Base-by-base conservation (phyloP, 2,329 filamentous ascomycete species). In the Botrytis fragariae region DNA sequence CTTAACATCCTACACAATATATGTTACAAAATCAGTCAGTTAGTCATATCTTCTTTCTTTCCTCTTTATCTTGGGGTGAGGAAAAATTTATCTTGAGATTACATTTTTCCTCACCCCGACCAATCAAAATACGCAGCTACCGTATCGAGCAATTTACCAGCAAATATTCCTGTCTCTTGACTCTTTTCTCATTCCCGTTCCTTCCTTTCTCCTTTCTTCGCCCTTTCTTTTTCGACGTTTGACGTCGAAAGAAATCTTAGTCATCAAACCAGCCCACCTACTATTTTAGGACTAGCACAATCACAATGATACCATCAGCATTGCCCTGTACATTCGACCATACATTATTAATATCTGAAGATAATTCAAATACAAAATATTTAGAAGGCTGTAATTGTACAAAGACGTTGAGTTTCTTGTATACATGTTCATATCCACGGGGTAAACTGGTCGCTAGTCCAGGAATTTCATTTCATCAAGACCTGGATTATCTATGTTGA, bases 41-140 rank as follows among this genome's bases (percentile, higher is more conserved):
- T 10, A 25, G 22, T 6, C 22, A 39, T 2, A 39, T 10, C 22
- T 22, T 39, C 25, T 25, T 22, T 25, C 25, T 39, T 39, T 29
- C 1, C n/a, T 6, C 51, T 57, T 18, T 8, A 29, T 29, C n/a
- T 14, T 18, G 6, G n/a, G n/a, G n/a, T n/a, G n/a, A n/a, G n/a
- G n/a, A n/a, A n/a, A n/a, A n/a, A n/a, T 57, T 18, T 8, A 29
- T 29, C n/a, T 14, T 18, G 6, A 57, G n/a, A 62, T n/a, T 18
- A 4, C 0, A 3, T 4, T n/a, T 18, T n/a, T 4, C 14, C 35
- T 62, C 14, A n/a, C 2, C 4, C 16, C 16, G 1, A 39, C 16
- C 5, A 14, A 61, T 14, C 5, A 16, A 8, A 57, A 57, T 32
- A 9, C 51, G 22, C 35, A n/a, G 6, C 22, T n/a, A 12, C 2